These are phyloP conservation scores for barley (Hordeum vulgare) DNA, from an alignment of 176 grass and related monocot genomes.

Conservation along the genomic window DNA sequence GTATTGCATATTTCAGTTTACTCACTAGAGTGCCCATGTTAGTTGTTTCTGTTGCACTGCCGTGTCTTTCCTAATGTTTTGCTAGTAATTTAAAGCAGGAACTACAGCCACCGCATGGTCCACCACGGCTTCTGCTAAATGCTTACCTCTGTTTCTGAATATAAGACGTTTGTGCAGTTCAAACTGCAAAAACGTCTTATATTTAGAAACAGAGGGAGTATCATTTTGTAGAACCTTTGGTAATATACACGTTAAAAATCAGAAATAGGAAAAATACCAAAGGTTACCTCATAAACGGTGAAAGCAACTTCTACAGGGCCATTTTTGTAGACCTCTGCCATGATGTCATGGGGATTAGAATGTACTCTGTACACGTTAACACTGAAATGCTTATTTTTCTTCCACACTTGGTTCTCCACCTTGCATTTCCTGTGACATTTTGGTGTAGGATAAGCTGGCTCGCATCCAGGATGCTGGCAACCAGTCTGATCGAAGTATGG, in stretches of 20 bases:
- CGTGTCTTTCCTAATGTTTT: not conserved
- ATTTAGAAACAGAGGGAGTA: too few species aligned
- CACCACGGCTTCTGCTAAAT: not conserved
- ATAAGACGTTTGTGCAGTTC: too few species aligned
- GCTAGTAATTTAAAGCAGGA: not conserved
- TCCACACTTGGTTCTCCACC: conserved; percentile 72
- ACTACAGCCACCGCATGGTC: not conserved
- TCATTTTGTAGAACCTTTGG: not conserved
- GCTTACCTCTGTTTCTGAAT: too few species aligned
- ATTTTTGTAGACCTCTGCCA: conserved; percentile 82
- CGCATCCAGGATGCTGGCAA: conserved; percentile 82
- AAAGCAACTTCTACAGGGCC: conserved; percentile 90
- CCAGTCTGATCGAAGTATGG: conserved; percentile 85
- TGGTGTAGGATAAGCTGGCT: conserved; percentile 71
- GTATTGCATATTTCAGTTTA: not conserved
- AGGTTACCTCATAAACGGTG: conserved; percentile 78
- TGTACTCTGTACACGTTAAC: conserved; percentile 63
- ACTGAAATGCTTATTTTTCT: conserved; percentile 65
- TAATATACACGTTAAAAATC: not conserved
- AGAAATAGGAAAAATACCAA: not conserved
- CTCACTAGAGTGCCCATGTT: not conserved
- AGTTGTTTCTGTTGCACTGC: not conserved
- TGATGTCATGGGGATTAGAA: conserved; percentile 64
- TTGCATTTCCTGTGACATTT: conserved; percentile 78
- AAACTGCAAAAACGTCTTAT: too few species aligned